Conservation (phyloP, 2,329 filamentous ascomycete species). For the Aspergillus ruber region DNA sequence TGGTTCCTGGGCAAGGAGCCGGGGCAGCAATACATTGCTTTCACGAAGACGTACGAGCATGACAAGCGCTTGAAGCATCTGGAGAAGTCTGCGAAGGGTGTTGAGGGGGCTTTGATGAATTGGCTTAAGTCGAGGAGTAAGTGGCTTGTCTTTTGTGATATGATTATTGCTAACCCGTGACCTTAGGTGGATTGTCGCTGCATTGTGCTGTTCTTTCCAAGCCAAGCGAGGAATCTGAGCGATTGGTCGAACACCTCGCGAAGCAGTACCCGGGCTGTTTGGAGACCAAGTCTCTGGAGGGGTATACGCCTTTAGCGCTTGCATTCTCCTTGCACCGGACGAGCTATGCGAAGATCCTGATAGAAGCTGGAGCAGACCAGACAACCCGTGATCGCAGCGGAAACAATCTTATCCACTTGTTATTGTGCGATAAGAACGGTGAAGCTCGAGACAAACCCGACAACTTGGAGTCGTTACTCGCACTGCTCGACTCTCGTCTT, state of each 20-base stretch:
- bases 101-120: slow-evolving; percentile 56
- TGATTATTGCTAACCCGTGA: background rate
- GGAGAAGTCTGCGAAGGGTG: slow-evolving; percentile 52
- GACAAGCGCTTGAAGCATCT: slow-evolving; percentile 60
- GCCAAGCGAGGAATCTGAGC: slow-evolving; percentile 38
- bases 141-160: slow-evolving; percentile 6
- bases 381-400: slow-evolving; percentile 54
- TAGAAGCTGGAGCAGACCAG: slow-evolving; percentile 65
- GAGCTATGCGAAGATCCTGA: slow-evolving; percentile 49
- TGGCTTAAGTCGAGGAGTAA: slow-evolving; percentile 46
- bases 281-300: slow-evolving; percentile 47
- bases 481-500: slow-evolving; percentile 52
- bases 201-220: slow-evolving; percentile 57
- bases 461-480: slow-evolving; percentile 53
- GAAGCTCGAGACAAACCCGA: slow-evolving; percentile 26
- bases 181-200: slow-evolving; percentile 48
- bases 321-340: slow-evolving; percentile 49
- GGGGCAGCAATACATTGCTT: slow-evolving; percentile 61
- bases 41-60: slow-evolving; percentile 55
- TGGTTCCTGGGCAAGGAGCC: slow-evolving; percentile 73
- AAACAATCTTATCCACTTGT: slow-evolving; percentile 63
- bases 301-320: slow-evolving; percentile 59
- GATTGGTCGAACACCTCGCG: slow-evolving; percentile 61
- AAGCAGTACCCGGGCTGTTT: slow-evolving; percentile 56
- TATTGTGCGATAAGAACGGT: slow-evolving; percentile 30